phyloP scores from a whole-genome alignment of 768 basidiomycete genomes.

The Mycena galericulata region DNA sequence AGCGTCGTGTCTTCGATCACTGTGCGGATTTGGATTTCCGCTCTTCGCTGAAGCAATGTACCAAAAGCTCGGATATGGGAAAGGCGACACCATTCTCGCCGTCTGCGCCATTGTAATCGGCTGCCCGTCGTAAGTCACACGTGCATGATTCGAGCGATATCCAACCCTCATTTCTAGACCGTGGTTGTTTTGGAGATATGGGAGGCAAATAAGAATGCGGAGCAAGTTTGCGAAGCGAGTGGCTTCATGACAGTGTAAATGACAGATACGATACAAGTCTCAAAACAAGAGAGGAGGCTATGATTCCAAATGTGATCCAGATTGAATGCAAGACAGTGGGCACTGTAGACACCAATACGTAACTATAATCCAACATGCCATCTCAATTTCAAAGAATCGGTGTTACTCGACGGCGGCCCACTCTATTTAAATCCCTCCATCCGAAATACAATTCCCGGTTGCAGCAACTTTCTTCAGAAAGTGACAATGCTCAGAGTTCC shows the following conservation, averaged over 20 bases:
- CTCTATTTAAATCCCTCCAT: too few species aligned
- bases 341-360: neutral
- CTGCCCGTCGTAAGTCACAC: conserved; percentile 62
- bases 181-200: conserved; percentile 51
- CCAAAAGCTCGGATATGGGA: conserved; percentile 73
- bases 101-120: conserved; percentile 68
- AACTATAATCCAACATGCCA: neutral
- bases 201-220: conserved; percentile 57
- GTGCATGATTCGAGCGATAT: neutral
- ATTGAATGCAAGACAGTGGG: too few species aligned
- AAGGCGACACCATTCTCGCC: conserved; percentile 75
- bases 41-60: conserved; percentile 83
- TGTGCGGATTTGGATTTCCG: conserved; percentile 82
- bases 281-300: too few species aligned
- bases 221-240: conserved; percentile 54
- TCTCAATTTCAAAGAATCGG: too few species aligned
- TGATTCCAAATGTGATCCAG: too few species aligned
- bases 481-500: too few species aligned
- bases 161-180: conserved; percentile 38
- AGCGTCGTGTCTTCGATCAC: conserved; percentile 68
- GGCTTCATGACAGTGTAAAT: neutral
- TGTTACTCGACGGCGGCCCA: too few species aligned
- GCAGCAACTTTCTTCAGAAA: too few species aligned
- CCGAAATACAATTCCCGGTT: too few species aligned
- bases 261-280: neutral